Evolutionary conservation across 2,329 filamentous ascomycete species (phyloP).

Genomic region (Nemania bipapillata): DNA sequence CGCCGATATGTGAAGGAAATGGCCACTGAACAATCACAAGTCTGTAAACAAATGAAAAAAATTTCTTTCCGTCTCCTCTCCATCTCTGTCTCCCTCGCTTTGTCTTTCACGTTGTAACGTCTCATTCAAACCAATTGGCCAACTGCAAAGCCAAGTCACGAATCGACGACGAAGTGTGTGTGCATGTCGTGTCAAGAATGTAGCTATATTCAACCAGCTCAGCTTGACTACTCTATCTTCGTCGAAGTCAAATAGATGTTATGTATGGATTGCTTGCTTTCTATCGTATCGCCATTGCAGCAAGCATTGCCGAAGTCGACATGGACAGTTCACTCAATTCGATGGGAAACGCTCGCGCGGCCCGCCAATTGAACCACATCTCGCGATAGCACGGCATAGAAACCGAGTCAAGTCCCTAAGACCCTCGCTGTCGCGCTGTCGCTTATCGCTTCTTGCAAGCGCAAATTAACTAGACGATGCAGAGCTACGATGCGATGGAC

Average conservation of each 20-base stretch:
- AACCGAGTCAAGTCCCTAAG: slow-evolving; percentile 14
- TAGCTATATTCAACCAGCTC: slow-evolving; percentile 32
- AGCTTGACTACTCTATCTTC: slow-evolving; percentile 3
- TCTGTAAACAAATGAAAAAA: slow-evolving; percentile 31
- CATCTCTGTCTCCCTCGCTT: neutral
- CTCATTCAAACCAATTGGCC: slow-evolving; percentile 34
- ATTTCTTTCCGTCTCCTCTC: too few species aligned
- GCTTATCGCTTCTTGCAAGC: slow-evolving; percentile 24
- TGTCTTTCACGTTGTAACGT: slow-evolving; percentile 17
- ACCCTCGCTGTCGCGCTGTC: slow-evolving; percentile 21
- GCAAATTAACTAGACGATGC: slow-evolving; percentile 16
- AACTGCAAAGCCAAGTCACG: slow-evolving; percentile 35
- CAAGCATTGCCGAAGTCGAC: slow-evolving; percentile 18
- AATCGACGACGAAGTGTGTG: slow-evolving; percentile 29
- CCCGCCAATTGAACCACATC: slow-evolving; percentile 32
- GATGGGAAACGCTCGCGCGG: slow-evolving; percentile 15
- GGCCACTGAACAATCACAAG: slow-evolving; percentile 12
- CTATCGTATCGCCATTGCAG: slow-evolving; percentile 5
- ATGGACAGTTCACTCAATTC: slow-evolving; percentile 10
- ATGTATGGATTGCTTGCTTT: slow-evolving; percentile 9
- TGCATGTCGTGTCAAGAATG: slow-evolving; percentile 34
- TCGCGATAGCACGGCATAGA: slow-evolving; percentile 12
- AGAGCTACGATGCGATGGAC: slow-evolving; percentile 16
- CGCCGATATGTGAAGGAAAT: slow-evolving; percentile 20
- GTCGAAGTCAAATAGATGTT: slow-evolving; percentile 11